Percentiles rank a stretch among this genome's conserved stretches.
phyloP scores from a whole-genome alignment of 805 yeast species.

The Teunomyces stri region DNA sequence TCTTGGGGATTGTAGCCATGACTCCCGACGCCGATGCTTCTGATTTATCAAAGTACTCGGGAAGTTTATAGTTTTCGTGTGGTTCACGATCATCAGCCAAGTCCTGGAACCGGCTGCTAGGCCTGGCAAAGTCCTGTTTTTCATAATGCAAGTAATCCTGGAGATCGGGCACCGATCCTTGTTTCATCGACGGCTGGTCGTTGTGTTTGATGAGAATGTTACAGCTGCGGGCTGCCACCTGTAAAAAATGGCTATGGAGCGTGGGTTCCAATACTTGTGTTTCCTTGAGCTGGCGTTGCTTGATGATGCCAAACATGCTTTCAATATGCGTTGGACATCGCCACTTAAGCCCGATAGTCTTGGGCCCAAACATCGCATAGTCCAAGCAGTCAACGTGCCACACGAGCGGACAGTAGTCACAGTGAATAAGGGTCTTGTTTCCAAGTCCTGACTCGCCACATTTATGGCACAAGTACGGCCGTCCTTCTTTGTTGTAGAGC shows the following conservation, averaged over 20 bases:
- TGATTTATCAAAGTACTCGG: slow-evolving; percentile 28
- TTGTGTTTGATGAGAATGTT: slow-evolving; percentile 31
- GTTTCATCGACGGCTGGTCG: slow-evolving; percentile 32
- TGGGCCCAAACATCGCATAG: slow-evolving; percentile 71
- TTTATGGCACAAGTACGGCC: slow-evolving; percentile 67
- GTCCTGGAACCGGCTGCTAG: slow-evolving; percentile 6
- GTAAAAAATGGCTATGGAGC: slow-evolving; percentile 32
- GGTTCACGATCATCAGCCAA: not conserved
- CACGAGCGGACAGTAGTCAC: slow-evolving; percentile 78
- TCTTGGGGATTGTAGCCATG: slow-evolving; percentile 16
- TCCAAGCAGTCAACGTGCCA: slow-evolving; percentile 90
- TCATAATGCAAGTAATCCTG: slow-evolving; percentile 32
- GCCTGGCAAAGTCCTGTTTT: slow-evolving; percentile 19
- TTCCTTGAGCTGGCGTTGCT: slow-evolving; percentile 48
- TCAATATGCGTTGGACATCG: slow-evolving; percentile 85
- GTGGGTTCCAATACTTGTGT: slow-evolving; percentile 55
- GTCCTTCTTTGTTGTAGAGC: slow-evolving; percentile 65
- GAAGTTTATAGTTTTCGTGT: slow-evolving; percentile 19
- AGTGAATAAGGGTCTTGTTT: slow-evolving; percentile 55
- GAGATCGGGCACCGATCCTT: slow-evolving; percentile 18
- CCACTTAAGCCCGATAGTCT: slow-evolving; percentile 80
- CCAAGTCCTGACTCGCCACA: slow-evolving; percentile 72
- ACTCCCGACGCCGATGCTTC: slow-evolving; percentile 18
- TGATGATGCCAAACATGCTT: slow-evolving; percentile 33
- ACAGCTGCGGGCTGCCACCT: slow-evolving; percentile 18